phyloP scores from a whole-genome alignment of 2,329 filamentous ascomycete species.

The Graphilbum fragrans region DNA sequence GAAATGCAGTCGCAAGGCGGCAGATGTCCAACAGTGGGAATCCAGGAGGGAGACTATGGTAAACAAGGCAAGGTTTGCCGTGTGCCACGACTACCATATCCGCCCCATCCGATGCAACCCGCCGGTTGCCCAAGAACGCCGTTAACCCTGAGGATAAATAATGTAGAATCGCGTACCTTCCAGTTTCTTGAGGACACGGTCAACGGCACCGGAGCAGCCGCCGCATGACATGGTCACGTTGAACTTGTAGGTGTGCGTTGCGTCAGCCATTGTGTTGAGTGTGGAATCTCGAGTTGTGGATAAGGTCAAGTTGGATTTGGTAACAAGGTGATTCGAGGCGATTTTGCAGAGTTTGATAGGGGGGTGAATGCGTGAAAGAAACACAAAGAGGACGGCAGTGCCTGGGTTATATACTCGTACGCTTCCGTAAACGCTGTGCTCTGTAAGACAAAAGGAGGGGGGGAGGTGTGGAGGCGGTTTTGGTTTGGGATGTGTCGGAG shows the following conservation, averaged over 20 bases:
- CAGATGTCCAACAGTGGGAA: too few relatives aligned
- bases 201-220: slow-evolving; percentile 90
- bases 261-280: slow-evolving; percentile 48
- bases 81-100: too few relatives aligned
- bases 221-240: slow-evolving; percentile 88
- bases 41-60: too few relatives aligned
- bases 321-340: too few relatives aligned
- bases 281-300: neutral
- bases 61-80: too few relatives aligned
- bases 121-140: too few relatives aligned
- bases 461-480: neutral
- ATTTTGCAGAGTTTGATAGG: too few relatives aligned
- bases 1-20: neutral
- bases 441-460: neutral
- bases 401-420: neutral
- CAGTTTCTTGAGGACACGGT: slow-evolving; percentile 83
- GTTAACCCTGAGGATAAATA: neutral
- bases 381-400: neutral
- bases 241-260: slow-evolving; percentile 79
- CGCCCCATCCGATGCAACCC: too few relatives aligned
- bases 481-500: neutral
- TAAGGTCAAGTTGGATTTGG: neutral
- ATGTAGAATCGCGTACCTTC: slow-evolving; percentile 51
- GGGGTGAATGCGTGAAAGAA: too few relatives aligned
- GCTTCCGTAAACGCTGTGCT: too few relatives aligned